Evolutionary conservation across 2,329 filamentous ascomycete genomes (phyloP), one percentile per base, ranked within the genome.

Genomic region (Fusarium pseudonygamai): DNA sequence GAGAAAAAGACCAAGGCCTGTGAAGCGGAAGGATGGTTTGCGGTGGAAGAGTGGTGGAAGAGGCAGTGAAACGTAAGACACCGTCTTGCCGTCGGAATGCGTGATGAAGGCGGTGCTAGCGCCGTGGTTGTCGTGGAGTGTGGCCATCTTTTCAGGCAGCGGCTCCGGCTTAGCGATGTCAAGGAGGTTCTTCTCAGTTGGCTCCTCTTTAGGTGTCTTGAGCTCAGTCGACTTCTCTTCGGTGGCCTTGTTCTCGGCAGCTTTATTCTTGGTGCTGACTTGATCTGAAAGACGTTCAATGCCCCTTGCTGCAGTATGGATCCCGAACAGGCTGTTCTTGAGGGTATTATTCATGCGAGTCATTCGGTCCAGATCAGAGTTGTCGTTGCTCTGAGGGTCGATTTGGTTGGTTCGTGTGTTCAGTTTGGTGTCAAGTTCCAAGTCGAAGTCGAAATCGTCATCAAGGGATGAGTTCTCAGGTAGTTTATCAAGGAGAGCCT

Each of bases 261-360:
- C 56, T 47, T 76, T 77, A 36, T 71, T 76, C 57, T 85, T 82
- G 6, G 78, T 83, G 15, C 83, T 82, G 24, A 91, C 84, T 64
- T 85, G 84, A 68, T 85, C 84, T 75, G 90, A 87, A 12, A 91
- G 82, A 15, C 87, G 84, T 75, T 89, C 87, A 57, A 91, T 91
- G 16, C 89, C 89, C 60, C 86, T 84, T 72, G 87, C 89, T 26
- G 87, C 87, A 20, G 84, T 86, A 45, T 85, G 87, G 37, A 91
- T 88, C 26, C 85, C 85, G 36, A 84, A 79, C 10, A 89, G 80
- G 7, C 86, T 87, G 22, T 85, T 86, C 66, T 84, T 82, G n/a
- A 91, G 80, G 0, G 84, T 82, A 70, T 86, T 87, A 74, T 82
- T 86, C 84, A 91, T 89, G 60, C 86, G 84, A 55, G 84, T 83